Evolutionary conservation across 345 rosid genomes (phyloP).

Genomic region (Pugionium dolabratum): DNA sequence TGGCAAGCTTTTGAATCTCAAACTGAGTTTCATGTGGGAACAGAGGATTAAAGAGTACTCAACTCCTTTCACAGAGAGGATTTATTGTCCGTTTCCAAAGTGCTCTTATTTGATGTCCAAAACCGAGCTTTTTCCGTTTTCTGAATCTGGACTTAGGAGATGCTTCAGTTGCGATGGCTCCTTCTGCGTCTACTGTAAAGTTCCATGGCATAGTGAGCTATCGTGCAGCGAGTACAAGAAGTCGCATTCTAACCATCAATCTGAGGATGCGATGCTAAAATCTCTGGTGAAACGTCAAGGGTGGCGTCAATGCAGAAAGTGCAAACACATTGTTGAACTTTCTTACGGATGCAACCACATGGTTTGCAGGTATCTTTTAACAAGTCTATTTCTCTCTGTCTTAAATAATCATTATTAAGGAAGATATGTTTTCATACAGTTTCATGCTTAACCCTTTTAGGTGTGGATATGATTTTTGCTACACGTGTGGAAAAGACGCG

Average conservation of each 20-base stretch:
- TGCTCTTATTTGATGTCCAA: slow-evolving; percentile 1
- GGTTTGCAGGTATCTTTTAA: too few relatives aligned
- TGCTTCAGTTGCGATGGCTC: slow-evolving; percentile 1
- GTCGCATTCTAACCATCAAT: neutral
- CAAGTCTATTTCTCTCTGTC: too few relatives aligned
- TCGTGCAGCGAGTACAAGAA: neutral
- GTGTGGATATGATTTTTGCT: too few relatives aligned
- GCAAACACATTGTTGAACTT: slow-evolving; percentile 11
- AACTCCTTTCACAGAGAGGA: neutral
- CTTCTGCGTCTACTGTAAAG: slow-evolving; percentile 1
- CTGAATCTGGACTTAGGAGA: neutral
- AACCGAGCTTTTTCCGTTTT: neutral
- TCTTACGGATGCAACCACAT: neutral
- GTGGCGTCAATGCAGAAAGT: slow-evolving; percentile 13
- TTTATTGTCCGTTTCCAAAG: neutral
- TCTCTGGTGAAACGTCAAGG: neutral
- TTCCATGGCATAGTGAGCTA: neutral
- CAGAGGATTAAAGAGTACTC: neutral
- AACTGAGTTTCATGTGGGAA: neutral
- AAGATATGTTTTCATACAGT: too few relatives aligned
- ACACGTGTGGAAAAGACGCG: too few relatives aligned
- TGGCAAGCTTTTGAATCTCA: neutral
- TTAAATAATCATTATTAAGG: too few relatives aligned
- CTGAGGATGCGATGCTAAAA: neutral
- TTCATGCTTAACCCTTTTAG: too few relatives aligned